Conservation (phyloP, 192 early-diverging fungal genomes). For the Entophlyctis luteolus region DNA sequence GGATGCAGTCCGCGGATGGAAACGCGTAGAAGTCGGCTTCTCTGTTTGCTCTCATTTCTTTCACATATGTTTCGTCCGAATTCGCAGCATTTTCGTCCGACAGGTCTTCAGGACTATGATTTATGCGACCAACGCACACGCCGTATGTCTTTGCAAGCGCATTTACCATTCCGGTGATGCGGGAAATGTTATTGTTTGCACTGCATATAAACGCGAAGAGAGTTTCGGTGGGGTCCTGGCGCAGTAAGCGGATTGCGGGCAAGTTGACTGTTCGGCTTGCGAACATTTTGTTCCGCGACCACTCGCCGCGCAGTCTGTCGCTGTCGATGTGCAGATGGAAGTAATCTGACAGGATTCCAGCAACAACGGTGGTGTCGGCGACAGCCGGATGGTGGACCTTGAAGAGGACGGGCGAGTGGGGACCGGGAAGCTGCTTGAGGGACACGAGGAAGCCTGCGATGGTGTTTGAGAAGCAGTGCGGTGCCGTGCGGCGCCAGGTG, state of each 20-base stretch:
- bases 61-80: no score
- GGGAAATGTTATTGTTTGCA: slow-evolving; percentile 87
- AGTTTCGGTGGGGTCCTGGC: slow-evolving; percentile 82
- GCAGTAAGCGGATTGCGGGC: slow-evolving; percentile 15
- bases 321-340: slow-evolving; percentile 57
- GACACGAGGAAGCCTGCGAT: slow-evolving; percentile 57
- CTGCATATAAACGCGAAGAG: slow-evolving; percentile 89
- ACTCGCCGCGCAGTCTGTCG: background rate
- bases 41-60: background rate
- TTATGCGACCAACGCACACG: background rate
- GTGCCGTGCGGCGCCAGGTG: slow-evolving; percentile 71
- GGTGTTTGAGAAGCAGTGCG: slow-evolving; percentile 59
- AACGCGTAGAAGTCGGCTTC: slow-evolving; percentile 59
- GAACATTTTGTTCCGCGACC: slow-evolving; percentile 52
- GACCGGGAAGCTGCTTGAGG: slow-evolving; percentile 57
- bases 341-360: slow-evolving; percentile 66
- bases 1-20: slow-evolving; percentile 50
- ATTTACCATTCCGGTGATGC: slow-evolving; percentile 80
- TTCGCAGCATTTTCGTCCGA: no score
- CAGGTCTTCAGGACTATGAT: no score
- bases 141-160: slow-evolving; percentile 13
- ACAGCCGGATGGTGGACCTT: slow-evolving; percentile 3
- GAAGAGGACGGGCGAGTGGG: background rate
- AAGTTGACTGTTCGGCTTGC: background rate
- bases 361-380: slow-evolving; percentile 10